These are phyloP conservation scores for Candida sonorensis DNA, from an alignment of 805 yeast genomes.

Conservation along the genomic window DNA sequence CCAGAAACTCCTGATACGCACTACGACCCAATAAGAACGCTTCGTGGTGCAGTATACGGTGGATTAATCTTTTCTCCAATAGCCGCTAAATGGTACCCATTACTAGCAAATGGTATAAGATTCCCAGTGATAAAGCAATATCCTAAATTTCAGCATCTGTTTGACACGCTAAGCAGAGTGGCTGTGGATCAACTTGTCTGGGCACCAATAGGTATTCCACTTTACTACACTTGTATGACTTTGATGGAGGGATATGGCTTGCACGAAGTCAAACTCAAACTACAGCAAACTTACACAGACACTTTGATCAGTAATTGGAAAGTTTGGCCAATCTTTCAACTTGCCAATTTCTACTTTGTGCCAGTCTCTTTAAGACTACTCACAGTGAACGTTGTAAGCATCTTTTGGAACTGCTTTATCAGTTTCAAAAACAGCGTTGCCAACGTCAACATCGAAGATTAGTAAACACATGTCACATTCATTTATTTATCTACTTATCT, in stretches of 20 bases:
- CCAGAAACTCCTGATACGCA: slow-evolving; percentile 17
- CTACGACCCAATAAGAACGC: slow-evolving; percentile 50
- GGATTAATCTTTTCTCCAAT: slow-evolving; percentile 69
- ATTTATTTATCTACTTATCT: too few species aligned
- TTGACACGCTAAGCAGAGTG: slow-evolving; percentile 43
- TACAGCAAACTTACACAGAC: slow-evolving; percentile 49
- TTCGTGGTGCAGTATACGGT: slow-evolving; percentile 65
- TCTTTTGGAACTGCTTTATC: slow-evolving; percentile 80
- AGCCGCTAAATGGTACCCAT: slow-evolving; percentile 63
- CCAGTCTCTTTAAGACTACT: slow-evolving; percentile 68
- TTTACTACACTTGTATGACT: slow-evolving; percentile 65
- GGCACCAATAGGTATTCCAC: slow-evolving; percentile 74
- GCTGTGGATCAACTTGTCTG: slow-evolving; percentile 65
- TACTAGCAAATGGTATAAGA: slow-evolving; percentile 34
- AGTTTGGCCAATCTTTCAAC: slow-evolving; percentile 89
- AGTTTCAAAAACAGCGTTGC: slow-evolving; percentile 44
- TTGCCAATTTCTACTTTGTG: slow-evolving; percentile 64
- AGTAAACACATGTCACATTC: background rate
- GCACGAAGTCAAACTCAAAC: slow-evolving; percentile 33
- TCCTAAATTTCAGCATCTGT: slow-evolving; percentile 6
- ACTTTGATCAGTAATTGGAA: slow-evolving; percentile 73
- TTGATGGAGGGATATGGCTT: slow-evolving; percentile 49
- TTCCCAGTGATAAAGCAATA: slow-evolving; percentile 24
- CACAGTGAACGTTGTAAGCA: slow-evolving; percentile 62
- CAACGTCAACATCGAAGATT: slow-evolving; percentile 4